Evolutionary conservation across 176 grass and related monocot species (phyloP).

Genomic region (Bromus sterilis): DNA sequence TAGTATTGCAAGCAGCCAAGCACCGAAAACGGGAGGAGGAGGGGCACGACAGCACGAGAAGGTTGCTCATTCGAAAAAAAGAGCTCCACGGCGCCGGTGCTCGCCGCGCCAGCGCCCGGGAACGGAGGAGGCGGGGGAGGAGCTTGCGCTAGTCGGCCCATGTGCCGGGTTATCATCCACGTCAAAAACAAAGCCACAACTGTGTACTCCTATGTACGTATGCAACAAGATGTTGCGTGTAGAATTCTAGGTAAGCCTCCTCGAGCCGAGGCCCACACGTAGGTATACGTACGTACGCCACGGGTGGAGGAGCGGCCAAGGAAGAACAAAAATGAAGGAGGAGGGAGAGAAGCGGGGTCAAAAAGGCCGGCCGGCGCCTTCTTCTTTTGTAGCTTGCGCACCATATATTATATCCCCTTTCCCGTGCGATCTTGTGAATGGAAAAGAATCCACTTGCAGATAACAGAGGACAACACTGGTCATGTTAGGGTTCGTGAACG

Average conservation of each 20-base stretch:
- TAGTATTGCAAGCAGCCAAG: background rate
- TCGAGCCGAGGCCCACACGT: background rate
- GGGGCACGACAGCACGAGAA: background rate
- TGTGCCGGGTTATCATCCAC: background rate
- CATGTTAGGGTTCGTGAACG: no score
- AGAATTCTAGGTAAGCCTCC: background rate
- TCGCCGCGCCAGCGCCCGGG: background rate
- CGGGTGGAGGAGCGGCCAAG: background rate
- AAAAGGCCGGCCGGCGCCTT: slow-evolving; percentile 4
- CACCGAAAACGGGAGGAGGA: background rate
- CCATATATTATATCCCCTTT: no score
- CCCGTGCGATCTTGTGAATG: background rate
- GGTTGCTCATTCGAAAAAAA: background rate
- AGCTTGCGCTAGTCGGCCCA: background rate
- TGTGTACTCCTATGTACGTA: no score
- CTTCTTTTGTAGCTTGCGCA: background rate
- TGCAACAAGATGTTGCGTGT: background rate
- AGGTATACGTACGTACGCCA: background rate
- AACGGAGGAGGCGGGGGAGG: background rate
- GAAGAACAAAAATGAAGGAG: background rate
- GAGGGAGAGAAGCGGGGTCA: background rate
- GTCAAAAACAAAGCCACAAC: background rate
- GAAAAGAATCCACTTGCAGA: no score
- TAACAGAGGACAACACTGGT: no score
- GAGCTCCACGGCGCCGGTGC: background rate